Evolutionary conservation across 805 yeast species (phyloP).

Genomic region (Wickerhamiella alocasiicola): DNA sequence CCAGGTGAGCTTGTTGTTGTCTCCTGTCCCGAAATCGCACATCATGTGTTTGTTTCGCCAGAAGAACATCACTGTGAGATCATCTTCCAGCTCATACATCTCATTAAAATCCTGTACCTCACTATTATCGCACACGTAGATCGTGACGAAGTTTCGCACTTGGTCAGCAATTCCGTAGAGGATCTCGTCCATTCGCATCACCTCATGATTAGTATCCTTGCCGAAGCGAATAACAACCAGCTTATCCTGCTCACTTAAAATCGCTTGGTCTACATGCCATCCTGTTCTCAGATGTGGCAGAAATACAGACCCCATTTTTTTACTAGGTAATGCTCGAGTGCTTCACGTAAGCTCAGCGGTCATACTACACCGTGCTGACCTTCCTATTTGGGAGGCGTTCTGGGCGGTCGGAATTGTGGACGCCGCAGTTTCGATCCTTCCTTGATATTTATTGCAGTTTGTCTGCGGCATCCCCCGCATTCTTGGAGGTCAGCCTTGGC

Average conservation of each 20-base stretch:
- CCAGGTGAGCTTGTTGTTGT: conserved; percentile 87
- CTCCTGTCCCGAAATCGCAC: conserved; percentile 98
- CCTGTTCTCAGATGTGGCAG: conserved; percentile 72
- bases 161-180: conserved; percentile 69
- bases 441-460: no score
- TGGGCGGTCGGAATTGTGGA: no score
- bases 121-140: conserved; percentile 79
- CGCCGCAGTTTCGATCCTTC: no score
- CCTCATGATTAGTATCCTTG: conserved; percentile 54
- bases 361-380: no score
- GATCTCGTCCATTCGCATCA: conserved; percentile 85
- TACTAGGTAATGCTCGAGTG: no score
- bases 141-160: conserved; percentile 74
- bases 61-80: conserved; percentile 87
- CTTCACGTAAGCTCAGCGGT: no score
- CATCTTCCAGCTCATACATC: conserved; percentile 84
- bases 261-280: conserved; percentile 98
- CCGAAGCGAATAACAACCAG: conserved; percentile 86
- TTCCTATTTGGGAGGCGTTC: no score
- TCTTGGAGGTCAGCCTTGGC: no score
- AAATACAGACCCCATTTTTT: conserved; percentile 62
- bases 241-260: conserved; percentile 73
- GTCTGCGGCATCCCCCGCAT: no score
- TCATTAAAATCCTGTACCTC: conserved; percentile 82
- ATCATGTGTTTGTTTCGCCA: conserved; percentile 86